Conservation (phyloP, 495 filamentous ascomycete species). For the Penicillium samsonianum region DNA sequence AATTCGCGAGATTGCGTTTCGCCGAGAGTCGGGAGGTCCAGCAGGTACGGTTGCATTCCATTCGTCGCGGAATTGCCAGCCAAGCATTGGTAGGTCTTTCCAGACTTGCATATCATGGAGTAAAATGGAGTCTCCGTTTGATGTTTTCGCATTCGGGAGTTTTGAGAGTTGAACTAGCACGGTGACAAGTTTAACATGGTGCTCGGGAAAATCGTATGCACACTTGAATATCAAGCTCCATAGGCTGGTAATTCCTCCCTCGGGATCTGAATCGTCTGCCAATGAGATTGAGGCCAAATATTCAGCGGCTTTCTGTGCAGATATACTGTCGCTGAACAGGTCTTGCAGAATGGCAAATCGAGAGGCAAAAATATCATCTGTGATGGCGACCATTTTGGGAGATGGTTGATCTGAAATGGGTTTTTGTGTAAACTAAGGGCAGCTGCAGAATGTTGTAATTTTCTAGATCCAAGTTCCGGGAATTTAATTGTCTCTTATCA, state of each 20-base stretch:
- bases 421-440: background rate
- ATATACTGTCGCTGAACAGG: background rate
- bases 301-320: conserved; percentile 6
- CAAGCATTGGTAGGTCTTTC: conserved; percentile 19
- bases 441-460: background rate
- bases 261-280: background rate
- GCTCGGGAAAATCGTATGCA: background rate
- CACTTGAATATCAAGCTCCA: conserved; percentile 5
- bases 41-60: conserved; percentile 15
- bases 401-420: background rate
- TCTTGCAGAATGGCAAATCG: background rate
- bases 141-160: background rate
- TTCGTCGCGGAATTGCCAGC: conserved; percentile 16
- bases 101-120: conserved; percentile 14
- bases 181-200: background rate
- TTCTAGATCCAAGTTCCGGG: background rate
- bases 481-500: background rate
- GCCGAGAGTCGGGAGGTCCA: conserved; percentile 1
- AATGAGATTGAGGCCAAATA: background rate
- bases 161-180: conserved; percentile 1
- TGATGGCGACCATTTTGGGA: background rate
- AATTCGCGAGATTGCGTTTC: background rate
- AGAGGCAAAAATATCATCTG: conserved; percentile 2
- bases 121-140: background rate
- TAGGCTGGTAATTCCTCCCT: background rate